Evolutionary conservation across 2,329 filamentous ascomycete genomes (phyloP).

Genomic region (Fusarium kyushuense): DNA sequence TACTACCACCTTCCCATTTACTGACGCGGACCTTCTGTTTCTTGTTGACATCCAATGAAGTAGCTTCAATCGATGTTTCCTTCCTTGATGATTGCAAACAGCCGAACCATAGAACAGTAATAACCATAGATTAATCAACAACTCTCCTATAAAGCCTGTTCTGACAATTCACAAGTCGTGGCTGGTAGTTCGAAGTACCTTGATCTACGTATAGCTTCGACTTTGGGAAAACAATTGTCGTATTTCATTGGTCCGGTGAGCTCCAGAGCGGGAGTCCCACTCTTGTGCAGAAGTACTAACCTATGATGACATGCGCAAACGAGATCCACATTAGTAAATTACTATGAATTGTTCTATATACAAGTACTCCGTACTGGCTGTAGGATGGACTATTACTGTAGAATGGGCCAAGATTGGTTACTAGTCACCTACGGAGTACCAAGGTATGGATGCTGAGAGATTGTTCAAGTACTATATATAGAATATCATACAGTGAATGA

Average conservation of each 20-base stretch:
- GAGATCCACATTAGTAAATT: not conserved
- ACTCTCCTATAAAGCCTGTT: not conserved
- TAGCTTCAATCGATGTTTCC: not conserved
- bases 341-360: not conserved
- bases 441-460: not conserved
- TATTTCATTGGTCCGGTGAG: constrained; percentile 25
- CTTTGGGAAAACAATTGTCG: not conserved
- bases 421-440: not conserved
- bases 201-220: constrained; percentile 2
- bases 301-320: not conserved
- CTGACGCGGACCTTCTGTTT: not conserved
- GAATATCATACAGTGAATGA: not conserved
- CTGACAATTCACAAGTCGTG: not conserved
- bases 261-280: constrained; percentile 37
- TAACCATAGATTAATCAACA: not conserved
- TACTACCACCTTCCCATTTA: not conserved
- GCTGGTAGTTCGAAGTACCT: not conserved
- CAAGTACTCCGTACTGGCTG: not conserved
- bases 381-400: not conserved
- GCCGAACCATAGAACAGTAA: not conserved
- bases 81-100: not conserved
- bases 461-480: not conserved
- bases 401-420: not conserved
- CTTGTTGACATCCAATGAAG: not conserved
- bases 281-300: constrained; percentile 30